phyloP scores from a whole-genome alignment of 805 yeast genomes.

The Yarrowia sp. region DNA sequence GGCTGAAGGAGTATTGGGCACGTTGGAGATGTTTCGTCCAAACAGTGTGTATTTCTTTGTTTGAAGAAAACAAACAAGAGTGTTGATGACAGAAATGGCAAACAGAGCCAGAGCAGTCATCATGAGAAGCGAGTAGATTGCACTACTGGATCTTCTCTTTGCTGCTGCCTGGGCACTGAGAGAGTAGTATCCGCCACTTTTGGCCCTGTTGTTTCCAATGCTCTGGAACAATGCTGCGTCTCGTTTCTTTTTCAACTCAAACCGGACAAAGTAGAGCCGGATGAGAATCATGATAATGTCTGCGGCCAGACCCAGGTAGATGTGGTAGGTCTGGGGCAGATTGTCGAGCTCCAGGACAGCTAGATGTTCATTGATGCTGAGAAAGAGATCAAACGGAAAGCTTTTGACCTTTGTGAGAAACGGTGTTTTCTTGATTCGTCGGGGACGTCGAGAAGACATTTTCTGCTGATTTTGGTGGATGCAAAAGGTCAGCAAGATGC shows the following conservation, averaged over 20 bases:
- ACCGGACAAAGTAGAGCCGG: constrained; percentile 9
- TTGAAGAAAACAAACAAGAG: constrained; percentile 25
- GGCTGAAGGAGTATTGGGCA: constrained; percentile 34
- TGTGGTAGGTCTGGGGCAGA: neutral
- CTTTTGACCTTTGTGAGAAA: neutral
- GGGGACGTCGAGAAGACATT: neutral
- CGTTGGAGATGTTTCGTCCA: constrained; percentile 29
- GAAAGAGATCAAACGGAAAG: constrained; percentile 11
- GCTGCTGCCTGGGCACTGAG: constrained; percentile 20
- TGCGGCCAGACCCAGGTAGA: constrained; percentile 1
- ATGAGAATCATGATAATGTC: neutral
- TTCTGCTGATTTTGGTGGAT: neutral
- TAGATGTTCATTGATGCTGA: constrained; percentile 6
- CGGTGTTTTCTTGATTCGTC: constrained; percentile 17
- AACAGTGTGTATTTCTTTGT: constrained; percentile 30
- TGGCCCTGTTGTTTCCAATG: neutral
- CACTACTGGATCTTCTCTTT: neutral
- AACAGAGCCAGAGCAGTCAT: constrained; percentile 21
- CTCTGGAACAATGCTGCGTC: neutral
- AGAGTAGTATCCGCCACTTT: neutral
- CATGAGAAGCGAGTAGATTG: neutral
- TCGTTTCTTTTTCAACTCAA: neutral
- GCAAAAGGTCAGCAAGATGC: neutral
- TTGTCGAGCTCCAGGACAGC: constrained; percentile 7
- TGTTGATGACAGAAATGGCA: constrained; percentile 27